Percentiles rank a stretch among this genome's conserved stretches.
These are phyloP conservation scores for Phaeoacremonium minimum DNA, from an alignment of 2,329 filamentous ascomycete genomes.

Conservation along the genomic window DNA sequence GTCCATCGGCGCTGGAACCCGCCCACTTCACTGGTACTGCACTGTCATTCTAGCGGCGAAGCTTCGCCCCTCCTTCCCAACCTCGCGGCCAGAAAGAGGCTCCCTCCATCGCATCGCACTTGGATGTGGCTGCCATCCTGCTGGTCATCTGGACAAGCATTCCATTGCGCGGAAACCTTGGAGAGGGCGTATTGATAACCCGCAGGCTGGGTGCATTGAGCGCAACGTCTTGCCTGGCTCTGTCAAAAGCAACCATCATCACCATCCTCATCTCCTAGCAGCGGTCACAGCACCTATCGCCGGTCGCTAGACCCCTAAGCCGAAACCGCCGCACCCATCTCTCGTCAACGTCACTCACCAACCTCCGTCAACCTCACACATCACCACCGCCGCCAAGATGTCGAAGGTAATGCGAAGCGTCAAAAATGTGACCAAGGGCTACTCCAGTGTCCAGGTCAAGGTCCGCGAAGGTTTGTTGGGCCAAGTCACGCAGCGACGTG, in stretches of 20 bases:
- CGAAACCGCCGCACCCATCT: background rate
- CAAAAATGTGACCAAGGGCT: slow-evolving; percentile 99
- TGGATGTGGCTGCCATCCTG: background rate
- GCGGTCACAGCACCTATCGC: too few species aligned
- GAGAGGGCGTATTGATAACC: too few species aligned
- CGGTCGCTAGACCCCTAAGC: too few species aligned
- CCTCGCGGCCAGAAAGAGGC: background rate
- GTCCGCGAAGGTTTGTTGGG: slow-evolving; percentile 81
- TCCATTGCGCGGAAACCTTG: too few species aligned
- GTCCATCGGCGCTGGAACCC: too few species aligned
- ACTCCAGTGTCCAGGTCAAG: slow-evolving; percentile 94
- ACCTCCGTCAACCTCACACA: background rate
- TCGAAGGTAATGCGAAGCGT: slow-evolving; percentile 96
- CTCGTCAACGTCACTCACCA: background rate
- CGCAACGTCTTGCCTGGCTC: too few species aligned
- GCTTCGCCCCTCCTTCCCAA: background rate
- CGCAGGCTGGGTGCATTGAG: too few species aligned
- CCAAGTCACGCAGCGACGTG: slow-evolving; percentile 1
- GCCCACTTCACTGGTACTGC: too few species aligned
- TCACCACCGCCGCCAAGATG: slow-evolving; percentile 53
- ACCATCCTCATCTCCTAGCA: too few species aligned
- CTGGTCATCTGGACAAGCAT: too few species aligned
- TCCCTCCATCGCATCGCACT: background rate
- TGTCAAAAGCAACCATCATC: too few species aligned
- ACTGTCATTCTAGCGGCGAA: background rate